Evolutionary conservation across 495 filamentous ascomycete species (phyloP), one percentile per base, ranked within the genome.

Genomic region (Penicillium roqueforti): DNA sequence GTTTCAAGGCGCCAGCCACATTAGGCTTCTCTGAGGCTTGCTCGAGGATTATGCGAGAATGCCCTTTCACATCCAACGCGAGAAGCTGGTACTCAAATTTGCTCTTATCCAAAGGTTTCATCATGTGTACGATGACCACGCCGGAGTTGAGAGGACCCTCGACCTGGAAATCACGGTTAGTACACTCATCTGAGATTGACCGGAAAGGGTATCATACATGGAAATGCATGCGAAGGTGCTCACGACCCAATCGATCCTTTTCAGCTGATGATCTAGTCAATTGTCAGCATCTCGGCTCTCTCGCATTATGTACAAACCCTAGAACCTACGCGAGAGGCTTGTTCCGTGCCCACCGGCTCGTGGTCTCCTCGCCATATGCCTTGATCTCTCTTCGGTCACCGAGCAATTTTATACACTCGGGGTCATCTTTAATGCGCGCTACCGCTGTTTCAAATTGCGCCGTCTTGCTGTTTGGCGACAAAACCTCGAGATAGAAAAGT

Each of bases 381-480:
- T 76, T 80, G 43, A 97, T 95, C 60, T 91, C 80, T 47, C 83
- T 83, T 16, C 79, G 77, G 26, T 83, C 78, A 18, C 92, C 93
- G 11, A 98, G 79, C n/a, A 96, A 63, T 52, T 83, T 80, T 25
- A 80, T 76, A 62, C 87, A 92, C 39, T 80, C 72, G 13, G 80
- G 63, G 63, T 95, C 88, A 32, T 77, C 74, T 66, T 84, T 87
- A 62, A 98, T 84, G 39, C 85, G 84, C 57, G 89, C 80, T 29
- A 95, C 87, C 1, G 90, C 88, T 39, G 86, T 85, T 69, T 95
- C 96, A 74, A 95, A 98, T 68, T 95, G 87, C 60, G 82, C 83
- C 23, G 86, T 90, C 67, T 87, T 86, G 70, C 88, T 92, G 66
- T 92, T 86, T 3, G 87, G 83, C 11, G 88, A 87, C 67, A 97